Evolutionary conservation across 1,139 yeast genomes (phyloP).

Genomic region (Nakaseomyces nivariensis): DNA sequence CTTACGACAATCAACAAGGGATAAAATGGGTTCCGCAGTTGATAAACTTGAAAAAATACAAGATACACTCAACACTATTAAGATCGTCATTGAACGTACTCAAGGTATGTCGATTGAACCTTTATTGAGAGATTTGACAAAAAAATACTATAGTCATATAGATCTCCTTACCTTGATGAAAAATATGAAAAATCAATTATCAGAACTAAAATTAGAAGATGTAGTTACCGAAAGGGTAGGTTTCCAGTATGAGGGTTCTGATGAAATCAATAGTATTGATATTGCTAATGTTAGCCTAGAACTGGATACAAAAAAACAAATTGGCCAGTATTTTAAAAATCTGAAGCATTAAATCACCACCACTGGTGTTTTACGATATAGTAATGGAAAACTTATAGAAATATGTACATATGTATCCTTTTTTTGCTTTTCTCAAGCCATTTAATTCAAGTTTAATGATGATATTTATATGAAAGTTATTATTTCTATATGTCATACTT

Average conservation of each 20-base stretch:
- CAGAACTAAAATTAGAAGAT: neutral
- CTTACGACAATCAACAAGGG: neutral
- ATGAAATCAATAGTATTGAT: conserved; percentile 1
- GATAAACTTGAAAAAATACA: neutral
- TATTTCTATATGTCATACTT: too few relatives aligned
- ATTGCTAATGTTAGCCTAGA: conserved; percentile 23
- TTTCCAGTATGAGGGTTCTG: conserved; percentile 7
- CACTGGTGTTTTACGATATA: too few relatives aligned
- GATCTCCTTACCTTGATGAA: conserved; percentile 15
- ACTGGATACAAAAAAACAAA: conserved; percentile 18
- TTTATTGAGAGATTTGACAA: conserved; percentile 10
- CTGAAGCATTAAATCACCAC: too few relatives aligned
- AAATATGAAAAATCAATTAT: conserved; percentile 9
- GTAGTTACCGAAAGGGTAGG: neutral
- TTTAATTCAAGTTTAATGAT: neutral
- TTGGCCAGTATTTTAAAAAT: conserved; percentile 18
- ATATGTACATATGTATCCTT: neutral
- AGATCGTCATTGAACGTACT: neutral
- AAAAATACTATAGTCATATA: conserved; percentile 10
- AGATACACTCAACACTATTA: neutral
- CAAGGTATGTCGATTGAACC: conserved; percentile 7
- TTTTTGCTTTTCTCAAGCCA: too few relatives aligned
- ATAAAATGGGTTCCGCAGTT: neutral
- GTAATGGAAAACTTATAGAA: neutral
- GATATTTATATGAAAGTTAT: neutral